phyloP scores from a whole-genome alignment of 23 red algal species.

The Gracilaria domingensis region DNA sequence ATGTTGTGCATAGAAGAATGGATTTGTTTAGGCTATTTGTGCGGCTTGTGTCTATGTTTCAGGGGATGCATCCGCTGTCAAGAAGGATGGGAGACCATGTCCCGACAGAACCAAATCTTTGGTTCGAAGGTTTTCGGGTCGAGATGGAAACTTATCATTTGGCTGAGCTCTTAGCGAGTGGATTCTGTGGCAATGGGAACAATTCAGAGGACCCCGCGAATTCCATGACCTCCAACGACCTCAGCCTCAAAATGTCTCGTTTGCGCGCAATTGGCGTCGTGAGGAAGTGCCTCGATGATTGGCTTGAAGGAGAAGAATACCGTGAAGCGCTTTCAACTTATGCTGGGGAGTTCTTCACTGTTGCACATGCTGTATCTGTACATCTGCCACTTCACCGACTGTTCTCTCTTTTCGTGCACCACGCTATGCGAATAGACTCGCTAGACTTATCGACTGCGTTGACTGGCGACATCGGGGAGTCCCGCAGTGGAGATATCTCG shows the following conservation, averaged over 20 bases:
- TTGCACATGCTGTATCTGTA: constrained; percentile 61
- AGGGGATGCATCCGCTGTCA: constrained; percentile 66
- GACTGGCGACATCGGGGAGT: neutral
- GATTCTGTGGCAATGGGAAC: constrained; percentile 40
- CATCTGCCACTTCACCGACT: constrained; percentile 85
- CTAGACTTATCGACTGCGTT: constrained; percentile 18
- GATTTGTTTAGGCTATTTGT: constrained; percentile 69
- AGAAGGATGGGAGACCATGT: constrained; percentile 65
- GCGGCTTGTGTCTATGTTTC: constrained; percentile 60
- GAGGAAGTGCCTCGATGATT: constrained; percentile 53
- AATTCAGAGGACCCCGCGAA: neutral
- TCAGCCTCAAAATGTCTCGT: constrained; percentile 25
- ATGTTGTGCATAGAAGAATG: constrained; percentile 47
- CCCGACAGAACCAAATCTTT: constrained; percentile 40
- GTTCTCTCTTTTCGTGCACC: constrained; percentile 69
- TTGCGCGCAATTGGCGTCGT: constrained; percentile 31
- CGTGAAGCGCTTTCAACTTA: constrained; percentile 38
- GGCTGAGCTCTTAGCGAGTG: constrained; percentile 65
- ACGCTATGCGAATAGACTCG: constrained; percentile 54
- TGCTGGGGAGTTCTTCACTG: constrained; percentile 39
- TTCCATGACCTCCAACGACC: too few species aligned
- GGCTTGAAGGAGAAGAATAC: constrained; percentile 48
- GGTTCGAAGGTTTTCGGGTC: constrained; percentile 51
- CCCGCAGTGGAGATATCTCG: neutral
- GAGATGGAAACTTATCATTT: constrained; percentile 76